Evolutionary conservation across 2,329 filamentous ascomycete species (phyloP), one percentile per base, ranked within the genome.

Genomic region (Microdochium nivale): DNA sequence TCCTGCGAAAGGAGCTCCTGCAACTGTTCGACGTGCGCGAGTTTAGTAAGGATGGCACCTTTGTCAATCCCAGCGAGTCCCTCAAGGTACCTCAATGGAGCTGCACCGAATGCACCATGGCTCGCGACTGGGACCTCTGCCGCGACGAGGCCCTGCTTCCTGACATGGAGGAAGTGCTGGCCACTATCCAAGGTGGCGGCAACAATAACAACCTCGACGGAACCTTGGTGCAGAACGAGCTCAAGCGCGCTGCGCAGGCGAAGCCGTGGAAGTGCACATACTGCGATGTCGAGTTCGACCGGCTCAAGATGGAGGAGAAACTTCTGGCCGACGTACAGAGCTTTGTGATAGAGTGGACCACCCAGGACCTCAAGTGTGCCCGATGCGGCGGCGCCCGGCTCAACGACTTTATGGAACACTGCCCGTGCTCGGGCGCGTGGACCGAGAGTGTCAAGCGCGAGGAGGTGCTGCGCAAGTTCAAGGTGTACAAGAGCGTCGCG

Each of bases 321-420:
- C 73, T 99, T 54, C 79, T 99, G 43, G 80, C 78, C 0, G 79
- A 87, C 52, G 85, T 96, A 19, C 84, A 96, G 67, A 81, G 80
- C 23, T 71, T 86, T 64, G 75, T 89, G 8, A 78, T 89, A 25
- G 83, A 87, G 60, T 99, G 95, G 91, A 78, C 83, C 56, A 88
- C 86, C 32, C 92, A 97, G 71, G 94, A 99, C 67, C 70, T 97
- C 53, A 90, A 90, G 69, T 99, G 94, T 58, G 65, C 62, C 27
- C 76, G 79, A 53, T 87, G 84, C 66, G 81, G 79, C 30, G 89
- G 89, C 59, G 69, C 96, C 37, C 76, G 90, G 63, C 77, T 88
- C 40, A 97, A 96, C 65, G 92, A 96, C 62, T 95, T 97, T 61
- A 90, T 94, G 84, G 92, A 96, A 67, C 91, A 97, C 68, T 99